Percentiles rank a stretch among this genome's conserved stretches.
Conservation (phyloP, 805 yeast species). For the Ogataea pignaliae region DNA sequence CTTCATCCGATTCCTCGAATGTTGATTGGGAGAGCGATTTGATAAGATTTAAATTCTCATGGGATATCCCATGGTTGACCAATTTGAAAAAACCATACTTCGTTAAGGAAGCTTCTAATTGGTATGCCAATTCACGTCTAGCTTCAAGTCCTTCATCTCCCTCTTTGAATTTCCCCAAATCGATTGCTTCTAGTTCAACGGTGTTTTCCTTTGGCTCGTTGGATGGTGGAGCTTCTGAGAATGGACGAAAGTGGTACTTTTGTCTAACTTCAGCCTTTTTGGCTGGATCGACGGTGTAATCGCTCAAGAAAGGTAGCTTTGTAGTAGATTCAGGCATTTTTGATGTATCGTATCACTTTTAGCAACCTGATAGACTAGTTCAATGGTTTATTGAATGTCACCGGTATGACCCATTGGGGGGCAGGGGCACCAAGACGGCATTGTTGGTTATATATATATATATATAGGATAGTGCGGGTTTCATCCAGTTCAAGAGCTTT, state of each 20-base stretch:
- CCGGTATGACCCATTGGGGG: no score
- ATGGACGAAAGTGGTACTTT: constrained; percentile 29
- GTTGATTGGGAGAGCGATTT: constrained; percentile 39
- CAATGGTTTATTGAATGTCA: no score
- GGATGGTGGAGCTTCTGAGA: constrained; percentile 23
- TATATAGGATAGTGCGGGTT: no score
- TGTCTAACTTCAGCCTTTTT: constrained; percentile 14
- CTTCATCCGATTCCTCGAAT: constrained; percentile 37
- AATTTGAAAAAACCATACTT: constrained; percentile 42
- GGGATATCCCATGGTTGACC: constrained; percentile 37
- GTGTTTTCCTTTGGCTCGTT: constrained; percentile 13
- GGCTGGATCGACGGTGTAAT: constrained; percentile 4
- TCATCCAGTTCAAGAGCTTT: no score
- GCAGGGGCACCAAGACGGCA: no score
- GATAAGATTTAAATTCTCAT: constrained; percentile 30
- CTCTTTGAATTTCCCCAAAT: constrained; percentile 32
- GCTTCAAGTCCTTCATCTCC: constrained; percentile 32
- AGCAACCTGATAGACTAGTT: no score
- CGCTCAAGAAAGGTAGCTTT: neutral
- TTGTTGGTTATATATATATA: no score
- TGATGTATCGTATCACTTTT: no score
- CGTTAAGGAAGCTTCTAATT: constrained; percentile 36
- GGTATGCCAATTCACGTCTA: constrained; percentile 32
- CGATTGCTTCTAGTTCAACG: constrained; percentile 33
- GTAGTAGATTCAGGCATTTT: neutral